Conservation (phyloP, 2,329 filamentous ascomycete species). For the Dryadomyces quercus-mongolicae region DNA sequence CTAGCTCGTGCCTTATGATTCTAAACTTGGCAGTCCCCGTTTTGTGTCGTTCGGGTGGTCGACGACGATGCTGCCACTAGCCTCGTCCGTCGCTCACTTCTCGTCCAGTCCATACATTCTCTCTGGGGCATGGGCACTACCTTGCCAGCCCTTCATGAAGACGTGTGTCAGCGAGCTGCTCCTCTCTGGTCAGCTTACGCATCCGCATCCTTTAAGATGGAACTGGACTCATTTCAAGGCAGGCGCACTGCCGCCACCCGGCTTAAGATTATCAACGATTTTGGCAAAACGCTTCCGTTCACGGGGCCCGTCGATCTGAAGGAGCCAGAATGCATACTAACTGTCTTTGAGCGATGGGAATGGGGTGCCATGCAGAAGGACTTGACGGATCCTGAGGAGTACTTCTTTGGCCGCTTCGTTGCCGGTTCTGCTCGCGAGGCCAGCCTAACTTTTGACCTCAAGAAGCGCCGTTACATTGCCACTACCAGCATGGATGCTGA, state of each 20-base stretch:
- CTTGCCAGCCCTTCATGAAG: constrained; percentile 56
- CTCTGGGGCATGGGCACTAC: constrained; percentile 68
- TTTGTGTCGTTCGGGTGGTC: constrained; percentile 63
- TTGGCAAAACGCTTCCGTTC: constrained; percentile 61
- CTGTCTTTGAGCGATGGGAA: constrained; percentile 72
- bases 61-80: constrained; percentile 51
- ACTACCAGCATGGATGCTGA: constrained; percentile 98
- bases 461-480: constrained; percentile 86
- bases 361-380: constrained; percentile 35
- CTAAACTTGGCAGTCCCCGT: constrained; percentile 49
- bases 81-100: constrained; percentile 65
- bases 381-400: constrained; percentile 40
- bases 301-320: constrained; percentile 67
- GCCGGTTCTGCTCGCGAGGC: constrained; percentile 54
- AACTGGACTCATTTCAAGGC: constrained; percentile 69
- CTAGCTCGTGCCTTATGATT: no score
- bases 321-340: constrained; percentile 61
- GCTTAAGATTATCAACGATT: constrained; percentile 67
- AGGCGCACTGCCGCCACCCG: constrained; percentile 53
- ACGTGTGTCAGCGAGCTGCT: constrained; percentile 45
- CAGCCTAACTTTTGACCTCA: constrained; percentile 69
- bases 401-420: constrained; percentile 65
- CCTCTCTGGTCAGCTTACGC: constrained; percentile 57
- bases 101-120: constrained; percentile 75
- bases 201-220: constrained; percentile 65